Percentiles rank a stretch among this genome's conserved stretches.
Conservation (phyloP, 768 basidiomycete genomes). For the Daedaleopsis sinensis region DNA sequence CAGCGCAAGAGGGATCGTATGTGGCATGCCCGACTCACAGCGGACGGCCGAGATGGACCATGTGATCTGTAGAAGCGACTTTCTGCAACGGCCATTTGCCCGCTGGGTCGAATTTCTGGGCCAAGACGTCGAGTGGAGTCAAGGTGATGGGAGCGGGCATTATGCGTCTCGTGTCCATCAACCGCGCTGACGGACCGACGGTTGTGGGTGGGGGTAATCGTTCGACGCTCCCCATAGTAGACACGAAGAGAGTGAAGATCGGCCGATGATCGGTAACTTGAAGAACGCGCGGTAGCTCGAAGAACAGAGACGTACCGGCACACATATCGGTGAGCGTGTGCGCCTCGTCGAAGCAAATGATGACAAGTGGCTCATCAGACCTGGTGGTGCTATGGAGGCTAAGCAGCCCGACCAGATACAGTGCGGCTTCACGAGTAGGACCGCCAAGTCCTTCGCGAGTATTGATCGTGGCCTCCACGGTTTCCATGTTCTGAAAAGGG, state of each 20-base stretch:
- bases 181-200: conserved; percentile 10
- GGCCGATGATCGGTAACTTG: neutral
- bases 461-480: too few species aligned
- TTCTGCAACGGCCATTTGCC: conserved; percentile 14
- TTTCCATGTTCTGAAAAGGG: too few species aligned
- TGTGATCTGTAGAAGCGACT: conserved; percentile 22
- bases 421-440: neutral
- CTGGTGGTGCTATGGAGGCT: neutral
- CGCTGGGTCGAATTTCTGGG: conserved; percentile 3
- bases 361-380: neutral
- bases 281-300: neutral
- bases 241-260: conserved; percentile 1
- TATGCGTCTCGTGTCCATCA: conserved; percentile 10
- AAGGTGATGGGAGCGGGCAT: conserved; percentile 22
- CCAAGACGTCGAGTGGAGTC: conserved; percentile 31
- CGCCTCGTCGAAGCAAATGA: neutral
- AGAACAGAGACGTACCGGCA: neutral
- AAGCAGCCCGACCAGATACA: neutral
- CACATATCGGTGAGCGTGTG: neutral
- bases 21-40: conserved; percentile 21
- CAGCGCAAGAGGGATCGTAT: neutral
- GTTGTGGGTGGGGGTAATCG: conserved; percentile 6
- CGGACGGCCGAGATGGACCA: conserved; percentile 28
- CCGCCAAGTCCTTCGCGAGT: neutral
- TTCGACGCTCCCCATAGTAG: conserved; percentile 26